These are phyloP conservation scores for Cryphonectria japonica DNA, from an alignment of 2,329 filamentous ascomycete species.

Conservation along the genomic window DNA sequence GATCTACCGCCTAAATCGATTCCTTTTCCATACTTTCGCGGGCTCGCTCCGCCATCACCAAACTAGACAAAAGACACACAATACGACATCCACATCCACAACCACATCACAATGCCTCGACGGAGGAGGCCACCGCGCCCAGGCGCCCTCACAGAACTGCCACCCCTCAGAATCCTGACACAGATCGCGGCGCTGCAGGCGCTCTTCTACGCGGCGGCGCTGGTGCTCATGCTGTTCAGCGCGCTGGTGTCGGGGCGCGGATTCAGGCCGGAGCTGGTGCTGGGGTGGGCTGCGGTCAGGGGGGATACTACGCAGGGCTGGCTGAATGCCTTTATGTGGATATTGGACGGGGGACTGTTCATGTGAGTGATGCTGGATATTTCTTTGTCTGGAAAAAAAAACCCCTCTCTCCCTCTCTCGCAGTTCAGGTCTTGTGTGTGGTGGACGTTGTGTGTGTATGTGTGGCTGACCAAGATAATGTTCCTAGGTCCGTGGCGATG, in stretches of 20 bases:
- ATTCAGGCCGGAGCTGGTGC: slow-evolving; percentile 58
- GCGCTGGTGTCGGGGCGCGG: slow-evolving; percentile 59
- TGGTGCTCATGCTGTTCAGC: slow-evolving; percentile 61
- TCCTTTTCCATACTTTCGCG: not conserved
- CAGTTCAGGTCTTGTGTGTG: not conserved
- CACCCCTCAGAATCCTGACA: slow-evolving; percentile 60
- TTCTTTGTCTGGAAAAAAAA: not conserved
- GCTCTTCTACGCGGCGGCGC: slow-evolving; percentile 57
- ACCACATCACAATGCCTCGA: slow-evolving; percentile 50
- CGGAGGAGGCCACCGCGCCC: slow-evolving; percentile 61
- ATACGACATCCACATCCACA: not conserved
- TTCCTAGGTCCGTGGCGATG: slow-evolving; percentile 75
- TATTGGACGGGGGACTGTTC: slow-evolving; percentile 58
- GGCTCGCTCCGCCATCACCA: not conserved
- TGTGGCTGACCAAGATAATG: slow-evolving; percentile 1
- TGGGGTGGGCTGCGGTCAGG: slow-evolving; percentile 62
- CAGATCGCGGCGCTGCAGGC: slow-evolving; percentile 63
- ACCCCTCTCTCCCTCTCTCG: not conserved
- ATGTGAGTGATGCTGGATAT: slow-evolving; percentile 43
- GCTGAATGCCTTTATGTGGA: slow-evolving; percentile 61
- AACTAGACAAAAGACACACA: not conserved
- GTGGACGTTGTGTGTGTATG: not conserved
- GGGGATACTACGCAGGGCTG: slow-evolving; percentile 67
- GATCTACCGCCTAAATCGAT: too few species aligned
- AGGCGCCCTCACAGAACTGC: slow-evolving; percentile 64